Percentiles rank a stretch among this genome's conserved stretches.
These are phyloP conservation scores for Quercus rubra DNA, from an alignment of 306 rosid species.

Conservation along the genomic window DNA sequence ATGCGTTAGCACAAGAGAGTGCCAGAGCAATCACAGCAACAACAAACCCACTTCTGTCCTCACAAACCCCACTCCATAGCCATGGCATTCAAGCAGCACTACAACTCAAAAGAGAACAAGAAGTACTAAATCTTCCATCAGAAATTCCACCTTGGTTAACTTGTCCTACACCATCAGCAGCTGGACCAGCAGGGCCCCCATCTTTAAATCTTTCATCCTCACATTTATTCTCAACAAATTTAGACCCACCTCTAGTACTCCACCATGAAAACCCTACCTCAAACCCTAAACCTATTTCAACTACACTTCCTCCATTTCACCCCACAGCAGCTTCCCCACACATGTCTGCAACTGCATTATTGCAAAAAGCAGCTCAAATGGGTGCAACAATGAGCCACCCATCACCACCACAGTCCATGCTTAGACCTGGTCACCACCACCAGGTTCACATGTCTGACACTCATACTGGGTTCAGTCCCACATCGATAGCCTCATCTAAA, in stretches of 20 bases:
- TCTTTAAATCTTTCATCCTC: constrained; percentile 14
- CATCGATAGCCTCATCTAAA: constrained; percentile 9
- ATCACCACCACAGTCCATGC: constrained; percentile 15
- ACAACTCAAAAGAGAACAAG: constrained; percentile 32
- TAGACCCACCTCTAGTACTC: background rate
- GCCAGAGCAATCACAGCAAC: constrained; percentile 26
- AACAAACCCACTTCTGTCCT: constrained; percentile 33
- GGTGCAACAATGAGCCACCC: constrained; percentile 46
- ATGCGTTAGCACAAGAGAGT: constrained; percentile 74
- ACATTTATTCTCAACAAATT: constrained; percentile 17
- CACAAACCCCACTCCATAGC: constrained; percentile 33
- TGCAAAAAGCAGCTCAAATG: constrained; percentile 63
- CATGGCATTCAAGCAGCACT: constrained; percentile 24
- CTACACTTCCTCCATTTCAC: background rate
- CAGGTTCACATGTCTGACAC: constrained; percentile 14
- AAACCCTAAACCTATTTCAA: constrained; percentile 43
- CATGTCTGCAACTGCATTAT: constrained; percentile 64
- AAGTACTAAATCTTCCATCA: background rate
- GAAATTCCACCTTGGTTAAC: constrained; percentile 34
- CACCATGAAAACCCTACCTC: constrained; percentile 35
- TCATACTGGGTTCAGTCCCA: background rate
- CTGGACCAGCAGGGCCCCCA: background rate
- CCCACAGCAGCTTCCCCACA: constrained; percentile 22
- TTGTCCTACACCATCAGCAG: background rate
- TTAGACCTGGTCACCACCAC: constrained; percentile 31